Conservation (phyloP, 2,329 filamentous ascomycete species). For the Cytospora schulzeri region DNA sequence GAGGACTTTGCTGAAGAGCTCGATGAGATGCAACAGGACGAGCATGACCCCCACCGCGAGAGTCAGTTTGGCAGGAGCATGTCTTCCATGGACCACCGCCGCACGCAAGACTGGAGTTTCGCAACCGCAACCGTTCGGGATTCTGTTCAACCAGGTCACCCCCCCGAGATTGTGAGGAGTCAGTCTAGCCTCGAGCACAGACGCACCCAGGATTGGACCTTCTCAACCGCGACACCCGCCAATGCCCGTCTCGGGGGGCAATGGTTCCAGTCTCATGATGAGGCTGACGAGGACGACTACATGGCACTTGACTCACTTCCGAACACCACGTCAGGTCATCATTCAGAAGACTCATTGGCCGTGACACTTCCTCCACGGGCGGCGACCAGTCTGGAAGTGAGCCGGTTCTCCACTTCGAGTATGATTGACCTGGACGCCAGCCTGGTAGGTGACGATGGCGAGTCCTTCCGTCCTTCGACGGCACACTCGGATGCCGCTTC, state of each 20-base stretch:
- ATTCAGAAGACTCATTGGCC: slow-evolving; percentile 37
- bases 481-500: slow-evolving; percentile 60
- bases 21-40: not conserved
- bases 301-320: slow-evolving; percentile 27
- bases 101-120: slow-evolving; percentile 28
- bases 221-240: slow-evolving; percentile 52
- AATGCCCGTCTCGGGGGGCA: slow-evolving; percentile 43
- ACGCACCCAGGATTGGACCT: slow-evolving; percentile 59
- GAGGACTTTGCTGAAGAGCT: slow-evolving; percentile 14
- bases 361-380: slow-evolving; percentile 40
- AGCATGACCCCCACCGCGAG: slow-evolving; percentile 21
- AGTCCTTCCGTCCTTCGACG: slow-evolving; percentile 57
- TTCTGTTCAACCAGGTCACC: not conserved
- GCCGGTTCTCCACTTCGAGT: slow-evolving; percentile 40
- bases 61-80: slow-evolving; percentile 26
- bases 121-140: slow-evolving; percentile 17
- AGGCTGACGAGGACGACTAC: slow-evolving; percentile 40
- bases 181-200: slow-evolving; percentile 50
- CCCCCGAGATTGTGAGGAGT: slow-evolving; percentile 22
- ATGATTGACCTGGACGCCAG: slow-evolving; percentile 41
- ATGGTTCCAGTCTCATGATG: slow-evolving; percentile 39
- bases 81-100: slow-evolving; percentile 27
- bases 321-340: slow-evolving; percentile 16
- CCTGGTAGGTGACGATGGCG: slow-evolving; percentile 42
- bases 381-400: slow-evolving; percentile 32